These are phyloP conservation scores for Penicillium griseofulvum DNA, from an alignment of 2,329 filamentous ascomycete genomes.

Conservation along the genomic window DNA sequence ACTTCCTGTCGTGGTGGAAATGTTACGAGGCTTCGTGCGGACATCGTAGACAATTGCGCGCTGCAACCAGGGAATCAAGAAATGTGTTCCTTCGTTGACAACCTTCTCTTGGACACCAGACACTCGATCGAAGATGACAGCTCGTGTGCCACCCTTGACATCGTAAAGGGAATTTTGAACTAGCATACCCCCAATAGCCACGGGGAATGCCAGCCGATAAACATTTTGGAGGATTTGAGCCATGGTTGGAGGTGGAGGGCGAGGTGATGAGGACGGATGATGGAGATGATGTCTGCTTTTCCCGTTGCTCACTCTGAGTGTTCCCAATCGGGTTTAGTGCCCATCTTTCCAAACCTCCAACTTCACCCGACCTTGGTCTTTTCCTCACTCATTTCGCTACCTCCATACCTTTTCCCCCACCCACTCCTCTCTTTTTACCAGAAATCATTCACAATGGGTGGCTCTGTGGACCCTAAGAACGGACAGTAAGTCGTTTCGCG, in stretches of 20 bases:
- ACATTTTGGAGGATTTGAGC: conserved; percentile 37
- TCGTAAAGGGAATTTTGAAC: conserved; percentile 87
- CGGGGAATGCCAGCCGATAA: conserved; percentile 63
- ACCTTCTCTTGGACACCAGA: conserved; percentile 90
- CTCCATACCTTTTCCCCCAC: conserved; percentile 11
- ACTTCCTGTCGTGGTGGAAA: conserved; percentile 93
- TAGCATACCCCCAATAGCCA: conserved; percentile 65
- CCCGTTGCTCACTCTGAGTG: conserved; percentile 19
- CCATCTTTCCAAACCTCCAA: conserved; percentile 25
- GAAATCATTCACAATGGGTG: conserved; percentile 37
- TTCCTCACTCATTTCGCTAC: conserved; percentile 23
- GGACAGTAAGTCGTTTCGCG: conserved; percentile 41
- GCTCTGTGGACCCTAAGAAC: conserved; percentile 42
- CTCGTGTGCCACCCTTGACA: conserved; percentile 88
- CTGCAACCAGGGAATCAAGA: conserved; percentile 93
- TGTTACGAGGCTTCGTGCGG: conserved; percentile 93
- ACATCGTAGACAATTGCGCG: conserved; percentile 94
- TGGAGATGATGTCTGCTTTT: conserved; percentile 40
- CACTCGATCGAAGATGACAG: conserved; percentile 96
- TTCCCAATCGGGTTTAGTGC: conserved; percentile 38
- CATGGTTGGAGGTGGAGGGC: conserved; percentile 41
- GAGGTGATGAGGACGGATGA: conserved; percentile 16
- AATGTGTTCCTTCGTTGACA: conserved; percentile 94
- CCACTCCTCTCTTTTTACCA: conserved; percentile 14
- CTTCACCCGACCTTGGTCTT: conserved; percentile 35